Evolutionary conservation across 805 yeast species (phyloP).

Genomic region (Starmerella riodocensis): DNA sequence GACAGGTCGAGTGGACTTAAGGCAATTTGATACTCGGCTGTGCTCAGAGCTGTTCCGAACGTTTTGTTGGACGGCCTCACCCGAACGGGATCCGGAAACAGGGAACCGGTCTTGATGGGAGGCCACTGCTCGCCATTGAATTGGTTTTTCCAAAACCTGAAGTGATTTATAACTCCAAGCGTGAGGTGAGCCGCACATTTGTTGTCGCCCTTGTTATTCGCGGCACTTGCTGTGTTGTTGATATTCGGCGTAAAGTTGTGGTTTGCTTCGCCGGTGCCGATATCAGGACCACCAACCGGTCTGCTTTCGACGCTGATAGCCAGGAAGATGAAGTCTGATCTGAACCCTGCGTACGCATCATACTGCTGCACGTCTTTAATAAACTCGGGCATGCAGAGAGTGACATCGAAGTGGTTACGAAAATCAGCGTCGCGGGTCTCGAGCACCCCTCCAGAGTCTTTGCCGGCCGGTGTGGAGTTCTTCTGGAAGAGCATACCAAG

Average conservation of each 20-base stretch:
- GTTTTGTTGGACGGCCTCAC: slow-evolving; percentile 30
- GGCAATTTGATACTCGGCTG: slow-evolving; percentile 67
- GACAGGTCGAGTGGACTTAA: slow-evolving; percentile 61
- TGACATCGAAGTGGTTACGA: slow-evolving; percentile 51
- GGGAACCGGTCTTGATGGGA: slow-evolving; percentile 61
- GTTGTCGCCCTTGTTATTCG: slow-evolving; percentile 30
- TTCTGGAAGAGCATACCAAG: slow-evolving; percentile 64
- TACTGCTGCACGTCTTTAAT: slow-evolving; percentile 38
- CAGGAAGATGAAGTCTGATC: slow-evolving; percentile 73
- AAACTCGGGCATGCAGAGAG: slow-evolving; percentile 43
- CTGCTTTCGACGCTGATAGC: slow-evolving; percentile 36
- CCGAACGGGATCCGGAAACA: slow-evolving; percentile 35
- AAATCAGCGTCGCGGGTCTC: slow-evolving; percentile 34
- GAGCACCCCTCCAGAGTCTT: not conserved
- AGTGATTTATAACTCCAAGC: slow-evolving; percentile 53
- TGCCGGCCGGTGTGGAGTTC: slow-evolving; percentile 27
- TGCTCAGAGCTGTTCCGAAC: slow-evolving; percentile 42
- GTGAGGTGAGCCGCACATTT: slow-evolving; percentile 51
- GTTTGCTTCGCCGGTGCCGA: not conserved
- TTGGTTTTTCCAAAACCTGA: slow-evolving; percentile 74
- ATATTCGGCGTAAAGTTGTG: not conserved
- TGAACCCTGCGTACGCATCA: slow-evolving; percentile 69
- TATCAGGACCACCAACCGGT: not conserved
- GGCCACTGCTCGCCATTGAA: slow-evolving; percentile 68
- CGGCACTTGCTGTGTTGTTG: not conserved